Evolutionary conservation across 1,284 basidiomycete species (phyloP).

Genomic region (Naganishia albida): DNA sequence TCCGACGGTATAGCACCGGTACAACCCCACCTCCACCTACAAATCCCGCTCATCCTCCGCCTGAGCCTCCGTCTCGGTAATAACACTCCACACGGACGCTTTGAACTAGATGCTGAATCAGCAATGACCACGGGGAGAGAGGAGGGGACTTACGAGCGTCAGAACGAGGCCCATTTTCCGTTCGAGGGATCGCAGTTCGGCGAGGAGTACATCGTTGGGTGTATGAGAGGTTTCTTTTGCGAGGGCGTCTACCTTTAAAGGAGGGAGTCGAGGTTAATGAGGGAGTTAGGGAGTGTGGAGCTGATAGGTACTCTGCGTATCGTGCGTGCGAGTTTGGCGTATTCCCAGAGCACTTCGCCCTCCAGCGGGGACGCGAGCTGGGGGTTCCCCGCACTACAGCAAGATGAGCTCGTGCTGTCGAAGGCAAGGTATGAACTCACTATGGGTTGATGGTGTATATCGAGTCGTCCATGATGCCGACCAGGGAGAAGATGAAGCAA

Average conservation of each 20-base stretch:
- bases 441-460: conserved; percentile 29
- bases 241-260: conserved; percentile 51
- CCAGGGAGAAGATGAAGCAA: background rate
- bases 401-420: background rate
- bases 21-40: background rate
- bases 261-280: background rate
- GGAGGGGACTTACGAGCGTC: conserved; percentile 66
- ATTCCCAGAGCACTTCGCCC: conserved; percentile 74
- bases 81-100: conserved; percentile 90
- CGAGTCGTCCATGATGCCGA: conserved; percentile 14
- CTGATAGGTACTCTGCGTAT: conserved; percentile 63
- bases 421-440: conserved; percentile 3
- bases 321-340: conserved; percentile 70
- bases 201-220: conserved; percentile 74
- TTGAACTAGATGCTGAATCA: conserved; percentile 66
- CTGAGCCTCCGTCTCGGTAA: conserved; percentile 74
- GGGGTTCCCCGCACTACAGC: conserved; percentile 56
- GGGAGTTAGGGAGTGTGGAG: background rate
- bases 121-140: conserved; percentile 37
- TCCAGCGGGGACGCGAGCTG: conserved; percentile 62
- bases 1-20: background rate
- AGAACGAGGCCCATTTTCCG: conserved; percentile 92
- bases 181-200: conserved; percentile 77
- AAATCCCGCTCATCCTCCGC: conserved; percentile 48
- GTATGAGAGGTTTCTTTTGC: conserved; percentile 57